phyloP scores from a whole-genome alignment of 23 red algal species.

The Agarophyton chilense region DNA sequence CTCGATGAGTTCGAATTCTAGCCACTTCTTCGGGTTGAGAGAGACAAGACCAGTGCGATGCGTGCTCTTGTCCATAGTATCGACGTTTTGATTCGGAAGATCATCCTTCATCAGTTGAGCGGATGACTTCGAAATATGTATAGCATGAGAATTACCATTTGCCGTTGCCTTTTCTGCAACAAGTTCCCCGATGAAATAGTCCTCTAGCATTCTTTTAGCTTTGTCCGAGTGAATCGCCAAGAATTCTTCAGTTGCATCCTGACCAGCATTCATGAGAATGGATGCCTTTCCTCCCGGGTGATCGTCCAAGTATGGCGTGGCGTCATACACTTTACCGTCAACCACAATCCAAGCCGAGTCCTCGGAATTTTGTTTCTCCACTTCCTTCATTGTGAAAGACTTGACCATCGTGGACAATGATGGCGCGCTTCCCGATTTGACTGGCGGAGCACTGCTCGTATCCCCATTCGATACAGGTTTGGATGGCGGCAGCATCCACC shows the following conservation, averaged over 20 bases:
- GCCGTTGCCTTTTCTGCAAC: constrained; percentile 4
- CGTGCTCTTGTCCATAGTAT: not conserved
- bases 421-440: constrained; percentile 47
- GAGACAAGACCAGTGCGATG: constrained; percentile 25
- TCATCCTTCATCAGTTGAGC: constrained; percentile 80
- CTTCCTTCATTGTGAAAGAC: constrained; percentile 74
- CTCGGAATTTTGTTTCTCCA: constrained; percentile 81
- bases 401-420: constrained; percentile 69
- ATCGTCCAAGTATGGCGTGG: constrained; percentile 92
- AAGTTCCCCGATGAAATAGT: constrained; percentile 93
- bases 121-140: constrained; percentile 77
- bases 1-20: constrained; percentile 75
- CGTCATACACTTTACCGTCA: constrained; percentile 88
- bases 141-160: not conserved
- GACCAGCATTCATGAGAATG: constrained; percentile 94
- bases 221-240: constrained; percentile 88
- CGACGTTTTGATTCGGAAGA: constrained; percentile 46
- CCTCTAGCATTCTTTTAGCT: constrained; percentile 80
- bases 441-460: constrained; percentile 1
- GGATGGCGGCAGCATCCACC: constrained; percentile 84
- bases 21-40: constrained; percentile 82
- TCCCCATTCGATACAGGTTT: constrained; percentile 31
- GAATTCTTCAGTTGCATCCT: constrained; percentile 90
- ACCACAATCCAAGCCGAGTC: constrained; percentile 94
- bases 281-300: constrained; percentile 91